These are phyloP conservation scores for Barbarea vulgaris DNA, from an alignment of 345 rosid species.

Conservation along the genomic window DNA sequence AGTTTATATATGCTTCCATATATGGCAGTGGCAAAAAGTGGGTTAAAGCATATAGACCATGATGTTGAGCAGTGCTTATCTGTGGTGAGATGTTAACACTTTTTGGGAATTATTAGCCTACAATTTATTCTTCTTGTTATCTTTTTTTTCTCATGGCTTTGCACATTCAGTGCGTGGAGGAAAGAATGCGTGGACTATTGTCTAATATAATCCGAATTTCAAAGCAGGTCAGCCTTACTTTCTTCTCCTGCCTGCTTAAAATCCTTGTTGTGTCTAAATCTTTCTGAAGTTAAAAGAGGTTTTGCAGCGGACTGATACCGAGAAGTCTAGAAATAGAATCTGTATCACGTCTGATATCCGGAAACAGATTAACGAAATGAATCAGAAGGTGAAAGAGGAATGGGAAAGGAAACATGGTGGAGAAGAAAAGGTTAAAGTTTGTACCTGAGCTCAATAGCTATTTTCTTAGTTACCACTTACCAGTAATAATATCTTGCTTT, in stretches of 20 bases:
- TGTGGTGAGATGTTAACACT: conserved; percentile 57
- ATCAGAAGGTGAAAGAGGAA: conserved; percentile 69
- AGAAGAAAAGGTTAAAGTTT: conserved; percentile 70
- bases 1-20: conserved; percentile 39
- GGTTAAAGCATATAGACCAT: conserved; percentile 64
- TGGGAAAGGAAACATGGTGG: conserved; percentile 78
- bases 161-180: conserved; percentile 74
- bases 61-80: conserved; percentile 88
- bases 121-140: neutral
- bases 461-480: neutral
- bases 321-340: conserved; percentile 68
- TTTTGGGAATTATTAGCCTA: conserved; percentile 1
- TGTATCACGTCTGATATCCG: conserved; percentile 65
- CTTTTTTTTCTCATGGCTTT: conserved; percentile 38
- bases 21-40: conserved; percentile 70
- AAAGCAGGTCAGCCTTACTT: conserved; percentile 64
- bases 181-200: conserved; percentile 78
- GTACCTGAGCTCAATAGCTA: conserved; percentile 23
- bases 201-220: conserved; percentile 67
- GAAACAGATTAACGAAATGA: conserved; percentile 71
- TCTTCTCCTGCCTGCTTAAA: neutral
- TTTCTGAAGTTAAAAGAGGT: conserved; percentile 34
- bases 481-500: neutral
- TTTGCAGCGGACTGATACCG: conserved; percentile 70
- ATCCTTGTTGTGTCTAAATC: conserved; percentile 13